phyloP scores from a whole-genome alignment of 2,329 filamentous ascomycete species.

The Neonectria magnoliae region DNA sequence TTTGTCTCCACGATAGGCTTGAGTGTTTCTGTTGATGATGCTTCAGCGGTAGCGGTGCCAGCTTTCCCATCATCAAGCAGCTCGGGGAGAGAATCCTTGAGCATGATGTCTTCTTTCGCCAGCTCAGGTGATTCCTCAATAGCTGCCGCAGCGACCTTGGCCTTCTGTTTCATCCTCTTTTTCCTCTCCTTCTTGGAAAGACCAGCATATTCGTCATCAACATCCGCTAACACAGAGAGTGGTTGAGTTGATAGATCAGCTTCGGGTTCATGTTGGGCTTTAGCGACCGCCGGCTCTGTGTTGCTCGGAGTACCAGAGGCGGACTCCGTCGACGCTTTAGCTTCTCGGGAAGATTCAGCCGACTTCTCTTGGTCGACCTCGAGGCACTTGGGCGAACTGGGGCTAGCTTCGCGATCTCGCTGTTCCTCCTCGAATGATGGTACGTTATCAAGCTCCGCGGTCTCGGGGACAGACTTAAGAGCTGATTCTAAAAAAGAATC shows the following conservation, averaged over 20 bases:
- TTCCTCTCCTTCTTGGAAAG: constrained; percentile 37
- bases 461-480: not conserved
- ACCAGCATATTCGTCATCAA: not conserved
- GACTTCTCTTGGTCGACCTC: not conserved
- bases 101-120: not conserved
- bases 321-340: not conserved
- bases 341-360: not conserved
- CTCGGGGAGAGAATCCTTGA: not conserved
- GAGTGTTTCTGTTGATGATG: not conserved
- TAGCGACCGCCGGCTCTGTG: not conserved
- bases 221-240: not conserved
- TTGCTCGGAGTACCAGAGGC: not conserved
- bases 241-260: not conserved
- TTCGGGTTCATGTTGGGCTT: constrained; percentile 7
- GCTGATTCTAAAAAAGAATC: not conserved
- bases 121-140: not conserved
- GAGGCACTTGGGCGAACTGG: not conserved
- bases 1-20: not conserved
- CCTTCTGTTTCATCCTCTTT: constrained; percentile 23
- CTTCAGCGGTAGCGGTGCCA: not conserved
- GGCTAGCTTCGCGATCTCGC: not conserved
- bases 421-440: not conserved
- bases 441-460: not conserved
- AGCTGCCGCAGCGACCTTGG: not conserved
- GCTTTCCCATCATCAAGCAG: not conserved